These are phyloP conservation scores for Eutypa lata DNA, from an alignment of 2,329 filamentous ascomycete species.

Conservation along the genomic window DNA sequence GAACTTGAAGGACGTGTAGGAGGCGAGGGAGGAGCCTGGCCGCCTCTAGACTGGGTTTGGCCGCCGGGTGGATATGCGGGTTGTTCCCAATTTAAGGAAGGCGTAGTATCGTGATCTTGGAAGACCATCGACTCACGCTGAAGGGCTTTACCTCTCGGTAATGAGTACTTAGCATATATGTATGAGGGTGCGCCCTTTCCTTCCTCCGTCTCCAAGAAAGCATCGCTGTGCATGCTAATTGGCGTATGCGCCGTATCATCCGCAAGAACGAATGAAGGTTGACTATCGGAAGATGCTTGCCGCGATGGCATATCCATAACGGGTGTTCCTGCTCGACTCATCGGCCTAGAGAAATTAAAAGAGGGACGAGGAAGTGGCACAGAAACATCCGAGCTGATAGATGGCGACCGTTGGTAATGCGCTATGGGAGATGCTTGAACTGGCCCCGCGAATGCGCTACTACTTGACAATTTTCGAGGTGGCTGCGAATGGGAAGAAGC, in stretches of 20 bases:
- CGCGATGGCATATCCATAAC: slow-evolving; percentile 55
- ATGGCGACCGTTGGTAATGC: slow-evolving; percentile 73
- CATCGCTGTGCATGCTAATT: slow-evolving; percentile 69
- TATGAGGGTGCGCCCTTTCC: slow-evolving; percentile 64
- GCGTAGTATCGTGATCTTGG: slow-evolving; percentile 47
- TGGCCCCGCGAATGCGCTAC: slow-evolving; percentile 42
- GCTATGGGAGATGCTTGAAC: slow-evolving; percentile 52
- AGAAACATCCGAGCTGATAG: slow-evolving; percentile 78
- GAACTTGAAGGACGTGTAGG: slow-evolving; percentile 60
- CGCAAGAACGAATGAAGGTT: slow-evolving; percentile 59
- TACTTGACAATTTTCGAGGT: slow-evolving; percentile 77
- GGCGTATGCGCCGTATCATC: slow-evolving; percentile 68
- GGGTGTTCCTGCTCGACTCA: slow-evolving; percentile 70
- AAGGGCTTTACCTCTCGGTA: slow-evolving; percentile 78
- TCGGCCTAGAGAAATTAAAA: slow-evolving; percentile 91
- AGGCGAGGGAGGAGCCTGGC: slow-evolving; percentile 57
- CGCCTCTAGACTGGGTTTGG: slow-evolving; percentile 38
- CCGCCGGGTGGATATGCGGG: too few relatives aligned
- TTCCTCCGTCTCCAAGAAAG: slow-evolving; percentile 56
- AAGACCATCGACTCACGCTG: slow-evolving; percentile 65
- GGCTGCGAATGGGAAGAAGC: slow-evolving; percentile 60
- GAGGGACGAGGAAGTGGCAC: slow-evolving; percentile 65
- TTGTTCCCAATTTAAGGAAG: slow-evolving; percentile 64
- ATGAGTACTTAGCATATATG: slow-evolving; percentile 78
- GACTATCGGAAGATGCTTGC: slow-evolving; percentile 65